These are phyloP conservation scores for Nakazawaea molendinolei DNA, from an alignment of 805 yeast species.

Conservation along the genomic window DNA sequence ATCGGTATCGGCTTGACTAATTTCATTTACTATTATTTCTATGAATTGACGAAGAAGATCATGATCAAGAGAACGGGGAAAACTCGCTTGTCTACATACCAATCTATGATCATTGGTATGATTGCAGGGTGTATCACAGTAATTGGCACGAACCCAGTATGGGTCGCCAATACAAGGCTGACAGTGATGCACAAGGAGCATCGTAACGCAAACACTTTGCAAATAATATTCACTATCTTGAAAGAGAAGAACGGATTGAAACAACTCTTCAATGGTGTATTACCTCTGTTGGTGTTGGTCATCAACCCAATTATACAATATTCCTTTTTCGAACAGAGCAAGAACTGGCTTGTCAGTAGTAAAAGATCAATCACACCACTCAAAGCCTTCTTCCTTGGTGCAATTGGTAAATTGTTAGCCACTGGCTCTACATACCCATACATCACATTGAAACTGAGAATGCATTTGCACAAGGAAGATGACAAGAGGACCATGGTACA, in stretches of 20 bases:
- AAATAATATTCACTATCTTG: slow-evolving; percentile 54
- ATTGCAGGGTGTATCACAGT: slow-evolving; percentile 86
- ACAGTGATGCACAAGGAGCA: slow-evolving; percentile 43
- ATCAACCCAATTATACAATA: slow-evolving; percentile 88
- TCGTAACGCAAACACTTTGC: slow-evolving; percentile 40
- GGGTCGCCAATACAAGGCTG: slow-evolving; percentile 92
- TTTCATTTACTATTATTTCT: slow-evolving; percentile 85
- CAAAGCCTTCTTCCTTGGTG: slow-evolving; percentile 84
- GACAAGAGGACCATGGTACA: slow-evolving; percentile 33
- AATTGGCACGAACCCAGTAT: slow-evolving; percentile 77
- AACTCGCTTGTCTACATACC: slow-evolving; percentile 48
- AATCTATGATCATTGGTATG: slow-evolving; percentile 73
- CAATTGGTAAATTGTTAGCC: slow-evolving; percentile 84
- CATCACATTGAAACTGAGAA: slow-evolving; percentile 81
- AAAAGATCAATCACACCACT: slow-evolving; percentile 53
- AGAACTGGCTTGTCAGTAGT: slow-evolving; percentile 50
- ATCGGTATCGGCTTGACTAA: slow-evolving; percentile 83
- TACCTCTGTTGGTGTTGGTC: slow-evolving; percentile 83
- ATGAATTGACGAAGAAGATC: slow-evolving; percentile 51
- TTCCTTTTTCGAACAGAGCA: slow-evolving; percentile 83
- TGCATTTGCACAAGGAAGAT: slow-evolving; percentile 54
- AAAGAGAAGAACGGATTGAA: slow-evolving; percentile 57
- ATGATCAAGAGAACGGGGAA: slow-evolving; percentile 17
- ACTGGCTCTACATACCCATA: slow-evolving; percentile 87
- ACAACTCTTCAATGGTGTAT: slow-evolving; percentile 76